Evolutionary conservation across 176 grass and related monocot genomes (phyloP).

Genomic region (Aechmea fasciata): DNA sequence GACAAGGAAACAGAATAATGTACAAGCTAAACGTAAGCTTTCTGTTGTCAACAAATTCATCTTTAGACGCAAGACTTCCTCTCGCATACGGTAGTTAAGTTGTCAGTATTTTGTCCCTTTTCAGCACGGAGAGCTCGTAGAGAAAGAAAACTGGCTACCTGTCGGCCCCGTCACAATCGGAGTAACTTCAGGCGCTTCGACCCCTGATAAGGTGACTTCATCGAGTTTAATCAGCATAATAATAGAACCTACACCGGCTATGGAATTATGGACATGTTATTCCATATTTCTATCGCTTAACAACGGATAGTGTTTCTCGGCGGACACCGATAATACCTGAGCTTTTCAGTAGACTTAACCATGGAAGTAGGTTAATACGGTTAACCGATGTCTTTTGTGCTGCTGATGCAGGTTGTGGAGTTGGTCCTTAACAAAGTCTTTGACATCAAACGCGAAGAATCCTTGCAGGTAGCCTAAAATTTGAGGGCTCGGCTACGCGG

Average conservation of each 20-base stretch:
- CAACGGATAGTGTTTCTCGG: too few relatives aligned
- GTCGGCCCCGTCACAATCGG: slow-evolving; percentile 75
- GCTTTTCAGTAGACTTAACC: too few relatives aligned
- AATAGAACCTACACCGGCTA: neutral
- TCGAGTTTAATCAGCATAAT: neutral
- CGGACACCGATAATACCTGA: too few relatives aligned
- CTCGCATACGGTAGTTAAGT: too few relatives aligned
- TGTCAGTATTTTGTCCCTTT: slow-evolving; percentile 7
- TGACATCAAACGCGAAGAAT: slow-evolving; percentile 83
- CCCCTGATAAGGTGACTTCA: slow-evolving; percentile 79
- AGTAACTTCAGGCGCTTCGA: slow-evolving; percentile 87
- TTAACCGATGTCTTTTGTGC: neutral
- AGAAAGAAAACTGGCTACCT: slow-evolving; percentile 81
- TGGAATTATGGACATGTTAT: neutral
- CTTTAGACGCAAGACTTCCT: neutral
- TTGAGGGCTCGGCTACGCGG: neutral
- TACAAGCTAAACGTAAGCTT: slow-evolving; percentile 87
- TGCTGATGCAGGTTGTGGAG: slow-evolving; percentile 63
- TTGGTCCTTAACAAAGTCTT: slow-evolving; percentile 54
- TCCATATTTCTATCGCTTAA: too few relatives aligned
- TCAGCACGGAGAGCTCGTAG: slow-evolving; percentile 88
- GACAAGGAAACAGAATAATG: slow-evolving; percentile 86
- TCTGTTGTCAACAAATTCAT: neutral
- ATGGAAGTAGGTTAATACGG: too few relatives aligned
- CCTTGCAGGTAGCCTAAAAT: slow-evolving; percentile 49